phyloP scores from a whole-genome alignment of 139 green algal genomes.

The Tetradesmus obliquus region DNA sequence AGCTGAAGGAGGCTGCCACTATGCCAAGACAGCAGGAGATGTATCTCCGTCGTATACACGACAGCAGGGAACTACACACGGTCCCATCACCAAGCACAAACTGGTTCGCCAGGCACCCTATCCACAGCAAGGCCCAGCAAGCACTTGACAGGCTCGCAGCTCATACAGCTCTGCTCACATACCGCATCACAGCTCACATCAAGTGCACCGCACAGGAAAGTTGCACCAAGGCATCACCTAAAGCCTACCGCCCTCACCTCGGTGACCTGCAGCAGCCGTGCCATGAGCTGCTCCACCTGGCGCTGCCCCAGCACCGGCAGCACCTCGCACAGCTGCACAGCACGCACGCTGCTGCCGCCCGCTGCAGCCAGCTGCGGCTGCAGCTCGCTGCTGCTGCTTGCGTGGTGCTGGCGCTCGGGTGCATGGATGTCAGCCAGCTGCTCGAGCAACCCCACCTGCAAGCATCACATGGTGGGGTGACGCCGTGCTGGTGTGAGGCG shows the following conservation, averaged over 20 bases:
- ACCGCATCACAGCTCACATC: neutral
- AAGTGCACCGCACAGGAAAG: neutral
- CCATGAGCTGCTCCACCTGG: constrained; percentile 15
- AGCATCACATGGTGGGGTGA: too few species aligned
- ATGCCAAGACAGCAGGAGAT: too few species aligned
- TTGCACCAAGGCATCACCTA: too few species aligned
- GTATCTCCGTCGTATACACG: too few species aligned
- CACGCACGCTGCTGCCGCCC: neutral
- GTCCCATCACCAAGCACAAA: too few species aligned
- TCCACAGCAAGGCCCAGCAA: too few species aligned
- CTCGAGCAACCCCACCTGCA: constrained; percentile 8
- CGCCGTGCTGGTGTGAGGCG: neutral
- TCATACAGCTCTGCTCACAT: too few species aligned
- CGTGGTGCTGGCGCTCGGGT: neutral
- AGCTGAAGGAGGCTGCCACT: too few species aligned
- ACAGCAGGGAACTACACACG: too few species aligned
- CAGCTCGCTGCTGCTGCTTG: neutral
- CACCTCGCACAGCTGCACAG: neutral
- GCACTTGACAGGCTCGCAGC: too few species aligned
- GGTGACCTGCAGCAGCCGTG: constrained; percentile 1
- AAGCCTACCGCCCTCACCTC: neutral
- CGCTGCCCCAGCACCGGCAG: constrained; percentile 11
- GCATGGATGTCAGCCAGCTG: constrained; percentile 19
- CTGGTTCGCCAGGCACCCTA: too few species aligned
- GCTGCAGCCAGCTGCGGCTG: neutral